Evolutionary conservation across 202 grass and related monocot genomes (phyloP), one percentile per base, ranked within the genome.

Genomic region (Dendrocalamus latiflorus): DNA sequence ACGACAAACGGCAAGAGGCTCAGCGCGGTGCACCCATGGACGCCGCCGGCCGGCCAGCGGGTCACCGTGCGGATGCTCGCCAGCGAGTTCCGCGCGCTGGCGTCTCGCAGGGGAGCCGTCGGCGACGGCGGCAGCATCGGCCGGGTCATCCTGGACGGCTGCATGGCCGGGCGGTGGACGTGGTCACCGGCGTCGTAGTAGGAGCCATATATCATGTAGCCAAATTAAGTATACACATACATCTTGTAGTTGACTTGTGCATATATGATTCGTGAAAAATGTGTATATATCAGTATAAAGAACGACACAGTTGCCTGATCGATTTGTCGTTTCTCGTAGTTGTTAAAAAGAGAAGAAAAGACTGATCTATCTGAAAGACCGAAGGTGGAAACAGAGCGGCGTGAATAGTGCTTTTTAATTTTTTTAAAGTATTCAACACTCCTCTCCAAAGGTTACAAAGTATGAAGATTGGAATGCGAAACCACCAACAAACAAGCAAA

Each of bases 61-160:
- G 76, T 94, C 81, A 91, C 88, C 67, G 87, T 94, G 58, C 62
- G 89, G 67, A 91, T 94, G 92, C 81, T 61, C 48, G 84, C 73
- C 78, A 58, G 63, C 47, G 92, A 94, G 80, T 69, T 94, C 61
- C 84, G 54, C 37, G 70, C 71, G 42, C 81, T 94, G 44, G 54
- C 34, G 9, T n/a, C 22, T 41, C 3, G 18, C 24, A 3, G 12
- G n/a, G n/a, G n/a, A n/a, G 60, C 50, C 37, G 22, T 8, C 1
- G 22, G 0, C 17, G 44, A 1, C 6, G 43, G 13, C 6, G 80
- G 1, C 63, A 66, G 21, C 41, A n/a, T 93, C 12, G 92, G 41
- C 30, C 81, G 68, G 21, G 68, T 82, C 71, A 94, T 94, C 81
- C 67, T 94, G 41, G 84, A 91, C 25, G 92, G 89, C 8, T 94